These are phyloP conservation scores for Vitis hybrid DNA, from an alignment of 177 flowering plant genomes.

Conservation along the genomic window DNA sequence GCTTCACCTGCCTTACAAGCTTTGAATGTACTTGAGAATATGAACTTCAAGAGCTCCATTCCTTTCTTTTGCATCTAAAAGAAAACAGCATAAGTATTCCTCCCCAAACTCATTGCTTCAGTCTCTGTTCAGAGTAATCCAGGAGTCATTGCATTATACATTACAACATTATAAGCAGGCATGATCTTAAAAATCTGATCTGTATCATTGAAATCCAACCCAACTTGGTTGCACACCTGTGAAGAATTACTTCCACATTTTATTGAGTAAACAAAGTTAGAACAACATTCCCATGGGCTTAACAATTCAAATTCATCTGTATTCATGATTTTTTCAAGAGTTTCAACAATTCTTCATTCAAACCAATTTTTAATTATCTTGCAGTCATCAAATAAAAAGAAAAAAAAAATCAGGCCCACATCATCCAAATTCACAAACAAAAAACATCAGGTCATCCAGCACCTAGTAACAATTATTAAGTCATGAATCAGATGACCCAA, in stretches of 20 bases:
- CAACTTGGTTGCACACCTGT: constrained; percentile 33
- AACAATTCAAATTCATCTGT: constrained; percentile 43
- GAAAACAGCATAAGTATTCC: constrained; percentile 41
- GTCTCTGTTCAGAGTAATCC: constrained; percentile 31
- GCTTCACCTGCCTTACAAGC: constrained; percentile 37
- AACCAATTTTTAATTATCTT: constrained; percentile 36
- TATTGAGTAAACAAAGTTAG: constrained; percentile 16
- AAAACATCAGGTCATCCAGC: constrained; percentile 20
- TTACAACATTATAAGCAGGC: constrained; percentile 42
- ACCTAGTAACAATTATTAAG: constrained; percentile 34
- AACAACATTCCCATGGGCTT: constrained; percentile 47
- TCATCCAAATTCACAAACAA: constrained; percentile 46
- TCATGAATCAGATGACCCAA: constrained; percentile 51
- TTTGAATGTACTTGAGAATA: constrained; percentile 53
- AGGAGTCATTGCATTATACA: constrained; percentile 67
- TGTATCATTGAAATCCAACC: constrained; percentile 42
- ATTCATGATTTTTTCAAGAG: constrained; percentile 35
- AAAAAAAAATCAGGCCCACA: constrained; percentile 29
- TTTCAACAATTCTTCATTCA: constrained; percentile 29
- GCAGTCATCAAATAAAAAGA: constrained; percentile 59
- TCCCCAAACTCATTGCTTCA: constrained; percentile 18
- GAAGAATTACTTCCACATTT: constrained; percentile 42
- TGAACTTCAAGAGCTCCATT: constrained; percentile 44
- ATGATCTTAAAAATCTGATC: constrained; percentile 32
- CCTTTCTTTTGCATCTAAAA: constrained; percentile 41